Evolutionary conservation across 768 basidiomycete genomes (phyloP).

Genomic region (Boletus vinaceobasis): DNA sequence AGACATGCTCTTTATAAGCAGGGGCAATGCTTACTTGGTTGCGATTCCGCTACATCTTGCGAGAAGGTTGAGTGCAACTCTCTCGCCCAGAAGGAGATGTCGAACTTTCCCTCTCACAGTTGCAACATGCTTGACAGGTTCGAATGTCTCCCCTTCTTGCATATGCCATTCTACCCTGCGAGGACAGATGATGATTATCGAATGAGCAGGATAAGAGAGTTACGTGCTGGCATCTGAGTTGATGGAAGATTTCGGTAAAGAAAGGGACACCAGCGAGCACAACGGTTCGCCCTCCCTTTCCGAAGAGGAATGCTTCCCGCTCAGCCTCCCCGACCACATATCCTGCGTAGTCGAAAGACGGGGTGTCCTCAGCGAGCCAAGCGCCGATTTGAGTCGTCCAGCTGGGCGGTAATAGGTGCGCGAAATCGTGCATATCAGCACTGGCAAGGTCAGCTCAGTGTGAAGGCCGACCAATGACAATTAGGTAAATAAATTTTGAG

Average conservation of each 20-base stretch:
- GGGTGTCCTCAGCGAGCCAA: constrained; percentile 93
- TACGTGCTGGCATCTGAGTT: constrained; percentile 86
- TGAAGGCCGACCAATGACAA: too few relatives aligned
- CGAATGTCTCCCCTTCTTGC: constrained; percentile 76
- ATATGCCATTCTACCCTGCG: constrained; percentile 91
- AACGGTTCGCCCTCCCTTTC: constrained; percentile 75
- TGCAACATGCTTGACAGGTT: constrained; percentile 81
- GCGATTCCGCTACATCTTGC: constrained; percentile 97
- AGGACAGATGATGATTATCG: neutral
- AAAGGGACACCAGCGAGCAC: constrained; percentile 95
- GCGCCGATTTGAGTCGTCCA: constrained; percentile 79
- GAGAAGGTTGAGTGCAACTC: constrained; percentile 88
- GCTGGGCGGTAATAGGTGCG: constrained; percentile 85
- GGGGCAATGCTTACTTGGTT: constrained; percentile 62
- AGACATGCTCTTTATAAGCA: neutral
- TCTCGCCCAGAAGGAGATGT: constrained; percentile 85
- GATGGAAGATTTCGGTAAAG: constrained; percentile 87
- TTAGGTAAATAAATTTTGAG: too few relatives aligned
- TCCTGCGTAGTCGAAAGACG: constrained; percentile 95
- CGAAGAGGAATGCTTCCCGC: constrained; percentile 84
- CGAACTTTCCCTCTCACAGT: constrained; percentile 89
- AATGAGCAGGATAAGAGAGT: neutral
- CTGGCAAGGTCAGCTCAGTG: neutral
- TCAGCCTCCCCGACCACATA: constrained; percentile 91
- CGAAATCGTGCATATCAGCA: constrained; percentile 31